Evolutionary conservation across 148 eudicot species (phyloP), one percentile per base, ranked within the genome.

Genomic region (Silene uniflora): DNA sequence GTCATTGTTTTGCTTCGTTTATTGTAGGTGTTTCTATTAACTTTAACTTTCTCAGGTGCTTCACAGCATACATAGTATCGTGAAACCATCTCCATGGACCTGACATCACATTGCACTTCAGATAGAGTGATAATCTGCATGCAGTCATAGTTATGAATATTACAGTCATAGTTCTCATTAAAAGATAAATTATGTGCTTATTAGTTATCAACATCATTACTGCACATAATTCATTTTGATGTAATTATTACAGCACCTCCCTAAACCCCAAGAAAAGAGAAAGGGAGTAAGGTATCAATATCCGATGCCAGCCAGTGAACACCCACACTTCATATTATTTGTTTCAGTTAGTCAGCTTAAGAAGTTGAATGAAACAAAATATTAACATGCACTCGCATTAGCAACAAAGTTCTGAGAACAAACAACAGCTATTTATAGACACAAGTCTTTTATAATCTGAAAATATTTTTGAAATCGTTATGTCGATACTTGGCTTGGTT

Each of bases 81-180:
- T 84, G 85, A 70, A 79, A 86, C 87, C 89, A 86, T 80, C 87
- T 84, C 87, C 89, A 86, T 19, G 89, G 85, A 68, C 89, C 89
- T 86, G 67, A 58, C 46, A 55, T 64, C 55, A 65, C 58, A 71
- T 24, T 29, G 71, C n/a, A 18, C 59, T 32, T 27, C 19, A 46
- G 23, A 12, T 71, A 56, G 14, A 21, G 19, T 19, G 24, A 59
- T 27, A 0, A 17, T 13, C 52, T 47, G 24, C 19, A 25, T 29
- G 42, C 35, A 66, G 47, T 29, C 7, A 13, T 47, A 66, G 6
- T 10, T 7, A 21, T 10, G 65, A 61, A 61, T 56, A 56, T 56
- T 4, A 29, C 32, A 4, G 32, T 29, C 32, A 29, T 29, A 29
- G 32, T 29, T 29, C 32, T 29, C 32, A 4, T 29, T 4, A n/a